Base-by-base conservation (phyloP, 2,329 filamentous ascomycete species). In the Botrytis galanthina region DNA sequence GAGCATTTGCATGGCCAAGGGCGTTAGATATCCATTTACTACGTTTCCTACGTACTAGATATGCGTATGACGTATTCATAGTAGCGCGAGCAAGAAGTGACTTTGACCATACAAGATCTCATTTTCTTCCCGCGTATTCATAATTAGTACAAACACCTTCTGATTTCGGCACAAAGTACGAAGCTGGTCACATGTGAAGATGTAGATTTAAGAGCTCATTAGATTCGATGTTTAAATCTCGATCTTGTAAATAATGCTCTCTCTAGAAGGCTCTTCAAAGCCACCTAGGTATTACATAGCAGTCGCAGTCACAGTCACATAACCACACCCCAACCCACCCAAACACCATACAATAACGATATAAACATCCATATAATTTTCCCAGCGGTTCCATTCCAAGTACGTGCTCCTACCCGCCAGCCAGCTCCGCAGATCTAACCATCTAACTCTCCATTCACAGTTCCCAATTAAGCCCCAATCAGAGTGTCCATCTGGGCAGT, bases 1-100 rank as follows among this genome's bases (percentile, higher is more conserved):
- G 68, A 62, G 68, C 18, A 68, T 68, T 46, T 63, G 57, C 69
- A 71, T 46, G 26, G 42, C 44, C 57, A 48, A 48, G 29, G 51
- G 54, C 54, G 39, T 71, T 46, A 62, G 42, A 63, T 60, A 60
- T 62, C 59, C 51, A 68, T n/a, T 20, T 57, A 29, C 26, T 20
- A 67, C 35, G n/a, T 29, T n/a, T n/a, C 37, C 14, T 62, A 32
- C 51, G 51, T 29, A 42, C 37, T 29, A 10, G 61, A 44, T 44
- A 42, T 42, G 6, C 26, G 26, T 35, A 39, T n/a, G 22, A 8
- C 22, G 14, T 61, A 37, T 26, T 61, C 35, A 57, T 54, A 57
- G 51, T 29, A 57, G 26, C 29, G 51, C n/a, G 51, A 57, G 51
- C n/a, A 57, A 32, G 51, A 57, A 57, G 51, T 32, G 51, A 29